A percentile compares a stretch with the other conserved stretches of the same genome.
Evolutionary conservation across 495 filamentous ascomycete genomes (phyloP).

Genomic region (Penicillium robsamsonii): DNA sequence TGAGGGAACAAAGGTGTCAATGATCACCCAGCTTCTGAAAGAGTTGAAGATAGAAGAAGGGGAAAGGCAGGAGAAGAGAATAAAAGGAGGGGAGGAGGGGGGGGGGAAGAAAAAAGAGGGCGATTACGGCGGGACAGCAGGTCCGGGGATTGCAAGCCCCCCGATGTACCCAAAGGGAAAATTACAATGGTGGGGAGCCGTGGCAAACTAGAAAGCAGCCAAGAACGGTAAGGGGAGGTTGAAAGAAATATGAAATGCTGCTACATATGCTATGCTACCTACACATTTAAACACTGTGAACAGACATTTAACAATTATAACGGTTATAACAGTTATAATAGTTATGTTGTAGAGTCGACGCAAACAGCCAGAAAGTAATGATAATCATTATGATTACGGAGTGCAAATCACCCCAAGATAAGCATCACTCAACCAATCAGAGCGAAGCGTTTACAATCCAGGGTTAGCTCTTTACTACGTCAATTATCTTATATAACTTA

Average conservation of each 20-base stretch:
- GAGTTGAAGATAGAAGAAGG: conserved; percentile 20
- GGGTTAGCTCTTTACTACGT: conserved; percentile 45
- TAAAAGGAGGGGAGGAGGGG: conserved; percentile 26
- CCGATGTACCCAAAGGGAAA: conserved; percentile 23
- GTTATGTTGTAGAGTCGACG: background rate
- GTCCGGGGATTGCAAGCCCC: conserved; percentile 30
- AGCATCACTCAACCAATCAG: conserved; percentile 38
- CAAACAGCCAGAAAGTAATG: conserved; percentile 20
- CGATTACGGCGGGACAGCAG: conserved; percentile 32
- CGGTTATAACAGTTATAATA: no score
- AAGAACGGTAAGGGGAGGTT: conserved; percentile 2
- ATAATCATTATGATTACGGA: conserved; percentile 33
- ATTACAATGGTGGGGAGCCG: conserved; percentile 34
- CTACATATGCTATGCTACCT: background rate
- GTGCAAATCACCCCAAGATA: conserved; percentile 35
- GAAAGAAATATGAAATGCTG: background rate
- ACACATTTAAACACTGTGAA: background rate
- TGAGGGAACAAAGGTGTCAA: conserved; percentile 14
- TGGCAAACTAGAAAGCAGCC: conserved; percentile 29
- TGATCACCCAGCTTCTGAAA: conserved; percentile 30
- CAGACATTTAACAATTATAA: background rate
- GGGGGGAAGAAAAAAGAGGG: conserved; percentile 26
- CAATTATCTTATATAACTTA: conserved; percentile 16
- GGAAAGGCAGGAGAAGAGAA: conserved; percentile 25
- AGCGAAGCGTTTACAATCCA: conserved; percentile 30